A percentile compares a stretch with the other conserved stretches of the same genome.
These are phyloP conservation scores for Pichia scutulata DNA, from an alignment of 805 yeast species.

Conservation along the genomic window DNA sequence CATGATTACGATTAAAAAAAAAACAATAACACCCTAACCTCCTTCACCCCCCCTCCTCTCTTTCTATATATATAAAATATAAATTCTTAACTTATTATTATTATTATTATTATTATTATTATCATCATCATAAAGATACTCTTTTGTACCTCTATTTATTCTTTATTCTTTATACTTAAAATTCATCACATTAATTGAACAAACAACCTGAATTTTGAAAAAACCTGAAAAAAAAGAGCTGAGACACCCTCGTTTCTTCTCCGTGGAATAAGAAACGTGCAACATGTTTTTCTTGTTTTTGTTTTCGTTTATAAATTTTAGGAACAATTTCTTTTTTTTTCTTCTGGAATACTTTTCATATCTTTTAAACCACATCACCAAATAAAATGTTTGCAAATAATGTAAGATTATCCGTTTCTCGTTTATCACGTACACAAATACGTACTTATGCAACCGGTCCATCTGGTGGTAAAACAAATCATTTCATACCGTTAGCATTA, in stretches of 20 bases:
- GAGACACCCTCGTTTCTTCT: no score
- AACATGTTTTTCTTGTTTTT: no score
- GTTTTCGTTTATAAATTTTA: no score
- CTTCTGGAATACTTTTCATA: no score
- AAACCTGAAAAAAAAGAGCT: no score
- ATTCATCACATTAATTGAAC: not conserved
- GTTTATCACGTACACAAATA: not conserved
- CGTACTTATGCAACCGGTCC: slow-evolving; percentile 5
- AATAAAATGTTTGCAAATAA: not conserved
- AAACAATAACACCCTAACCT: not conserved
- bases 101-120: not conserved
- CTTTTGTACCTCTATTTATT: not conserved
- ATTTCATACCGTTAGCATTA: slow-evolving; percentile 21
- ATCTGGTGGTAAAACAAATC: slow-evolving; percentile 7
- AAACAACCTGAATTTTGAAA: no score
- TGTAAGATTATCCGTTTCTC: not conserved
- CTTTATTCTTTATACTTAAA: not conserved
- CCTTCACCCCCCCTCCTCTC: not conserved
- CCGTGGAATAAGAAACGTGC: no score
- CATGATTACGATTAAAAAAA: not conserved
- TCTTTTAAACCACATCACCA: no score
- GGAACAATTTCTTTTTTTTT: no score
- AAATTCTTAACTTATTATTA: not conserved
- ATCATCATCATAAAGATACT: not conserved
- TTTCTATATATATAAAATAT: not conserved